Evolutionary conservation across 495 filamentous ascomycete species (phyloP).

Genomic region (Pyronema domesticum): DNA sequence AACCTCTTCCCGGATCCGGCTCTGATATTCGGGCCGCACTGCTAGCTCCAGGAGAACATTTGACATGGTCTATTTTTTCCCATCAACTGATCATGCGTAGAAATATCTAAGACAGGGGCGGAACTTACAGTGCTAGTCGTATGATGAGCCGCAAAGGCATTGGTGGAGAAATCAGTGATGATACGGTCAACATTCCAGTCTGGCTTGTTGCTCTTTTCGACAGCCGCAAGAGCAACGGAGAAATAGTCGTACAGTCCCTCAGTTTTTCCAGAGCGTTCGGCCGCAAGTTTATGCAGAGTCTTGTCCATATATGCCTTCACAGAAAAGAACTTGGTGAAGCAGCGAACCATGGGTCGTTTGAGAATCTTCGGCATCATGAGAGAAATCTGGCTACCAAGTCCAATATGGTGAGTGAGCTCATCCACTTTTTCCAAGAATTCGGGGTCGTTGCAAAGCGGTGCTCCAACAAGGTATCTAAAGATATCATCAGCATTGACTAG

Average conservation of each 20-base stretch:
- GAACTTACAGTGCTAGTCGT: not conserved
- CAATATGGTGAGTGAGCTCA: not conserved
- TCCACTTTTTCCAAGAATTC: not conserved
- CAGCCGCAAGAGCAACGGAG: not conserved
- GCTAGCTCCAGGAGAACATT: not conserved
- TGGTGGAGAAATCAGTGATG: not conserved
- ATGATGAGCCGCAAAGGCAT: not conserved
- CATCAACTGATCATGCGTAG: not conserved
- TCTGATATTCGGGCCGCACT: not conserved
- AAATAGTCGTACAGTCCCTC: not conserved
- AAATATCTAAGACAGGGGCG: not conserved
- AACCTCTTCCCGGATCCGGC: not conserved
- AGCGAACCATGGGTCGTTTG: not conserved
- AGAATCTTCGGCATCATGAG: not conserved
- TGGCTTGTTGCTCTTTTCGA: not conserved
- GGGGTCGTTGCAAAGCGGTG: not conserved
- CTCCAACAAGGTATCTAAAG: not conserved
- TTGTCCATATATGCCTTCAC: not conserved
- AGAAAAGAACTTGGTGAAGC: not conserved
- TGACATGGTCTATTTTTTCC: not conserved
- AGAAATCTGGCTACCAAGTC: not conserved
- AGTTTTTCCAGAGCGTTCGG: not conserved
- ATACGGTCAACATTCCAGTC: not conserved
- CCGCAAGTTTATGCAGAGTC: not conserved
- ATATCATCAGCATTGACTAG: not conserved